Conservation (phyloP, 805 yeast genomes). For the Candida silvatica region DNA sequence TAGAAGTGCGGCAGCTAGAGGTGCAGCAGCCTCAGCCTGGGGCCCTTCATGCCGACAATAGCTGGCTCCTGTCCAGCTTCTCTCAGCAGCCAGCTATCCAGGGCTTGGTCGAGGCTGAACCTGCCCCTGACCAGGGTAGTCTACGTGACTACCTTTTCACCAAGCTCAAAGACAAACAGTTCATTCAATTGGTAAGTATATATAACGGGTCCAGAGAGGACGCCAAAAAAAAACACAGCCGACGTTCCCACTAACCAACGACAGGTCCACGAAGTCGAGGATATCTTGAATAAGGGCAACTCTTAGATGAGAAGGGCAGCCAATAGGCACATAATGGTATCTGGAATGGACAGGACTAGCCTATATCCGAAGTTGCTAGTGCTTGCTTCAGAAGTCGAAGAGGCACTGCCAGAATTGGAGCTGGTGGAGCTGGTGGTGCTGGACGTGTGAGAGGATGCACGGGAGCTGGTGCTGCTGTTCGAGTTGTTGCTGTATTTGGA, state of each 20-base stretch:
- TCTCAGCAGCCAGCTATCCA: too few species aligned
- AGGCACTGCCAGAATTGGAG: too few species aligned
- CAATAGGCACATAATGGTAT: slow-evolving; percentile 1
- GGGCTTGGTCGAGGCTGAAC: too few species aligned
- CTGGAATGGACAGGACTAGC: slow-evolving; percentile 2
- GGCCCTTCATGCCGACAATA: too few species aligned
- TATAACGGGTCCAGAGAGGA: neutral
- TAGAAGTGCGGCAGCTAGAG: too few species aligned
- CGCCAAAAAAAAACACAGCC: neutral
- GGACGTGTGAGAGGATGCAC: slow-evolving; percentile 1
- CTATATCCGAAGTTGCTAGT: neutral
- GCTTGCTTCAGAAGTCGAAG: too few species aligned
- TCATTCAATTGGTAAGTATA: slow-evolving; percentile 7
- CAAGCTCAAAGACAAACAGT: too few species aligned
- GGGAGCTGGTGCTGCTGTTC: too few species aligned
- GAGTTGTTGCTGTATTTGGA: neutral
- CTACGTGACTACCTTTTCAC: too few species aligned
- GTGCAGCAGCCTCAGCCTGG: too few species aligned
- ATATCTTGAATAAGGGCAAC: neutral
- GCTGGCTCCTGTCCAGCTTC: too few species aligned
- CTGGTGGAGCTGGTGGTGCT: slow-evolving; percentile 1
- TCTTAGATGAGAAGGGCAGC: slow-evolving; percentile 1
- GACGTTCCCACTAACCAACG: neutral
- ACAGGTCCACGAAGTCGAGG: neutral
- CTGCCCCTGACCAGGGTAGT: too few species aligned